These are phyloP conservation scores for Gracilaria caudata DNA, from an alignment of 23 red algal genomes.

Conservation along the genomic window DNA sequence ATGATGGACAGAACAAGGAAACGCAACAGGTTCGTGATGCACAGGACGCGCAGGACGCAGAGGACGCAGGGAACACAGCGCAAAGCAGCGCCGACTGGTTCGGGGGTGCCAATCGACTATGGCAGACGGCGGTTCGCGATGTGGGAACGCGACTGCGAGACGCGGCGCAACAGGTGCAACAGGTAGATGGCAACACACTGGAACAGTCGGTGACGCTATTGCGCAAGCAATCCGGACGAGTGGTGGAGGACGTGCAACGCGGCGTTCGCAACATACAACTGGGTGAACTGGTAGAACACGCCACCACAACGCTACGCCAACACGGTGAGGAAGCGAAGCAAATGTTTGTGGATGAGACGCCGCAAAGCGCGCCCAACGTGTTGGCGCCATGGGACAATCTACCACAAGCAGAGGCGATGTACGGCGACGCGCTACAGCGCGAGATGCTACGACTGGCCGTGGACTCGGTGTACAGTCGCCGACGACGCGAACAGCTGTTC, in stretches of 20 bases:
- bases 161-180: conserved; percentile 22
- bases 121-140: conserved; percentile 17
- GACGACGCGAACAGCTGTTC: conserved; percentile 32
- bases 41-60: no score
- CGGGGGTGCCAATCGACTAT: conserved; percentile 3
- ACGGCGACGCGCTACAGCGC: conserved; percentile 18
- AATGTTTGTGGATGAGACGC: conserved; percentile 32
- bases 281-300: conserved; percentile 17
- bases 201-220: neutral
- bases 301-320: neutral
- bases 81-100: conserved; percentile 6
- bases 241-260: conserved; percentile 27
- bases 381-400: neutral
- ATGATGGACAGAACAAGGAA: neutral
- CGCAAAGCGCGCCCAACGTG: neutral
- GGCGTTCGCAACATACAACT: conserved; percentile 5
- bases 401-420: conserved; percentile 4
- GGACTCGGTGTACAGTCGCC: conserved; percentile 34
- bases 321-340: conserved; percentile 10
- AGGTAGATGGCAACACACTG: conserved; percentile 4
- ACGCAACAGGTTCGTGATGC: no score
- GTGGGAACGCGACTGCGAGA: conserved; percentile 9
- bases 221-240: conserved; percentile 7
- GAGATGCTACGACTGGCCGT: conserved; percentile 37
- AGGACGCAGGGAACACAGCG: no score